Evolutionary conservation across 176 grass and related monocot genomes (phyloP).

Genomic region (Echinochloa phyllopogon): DNA sequence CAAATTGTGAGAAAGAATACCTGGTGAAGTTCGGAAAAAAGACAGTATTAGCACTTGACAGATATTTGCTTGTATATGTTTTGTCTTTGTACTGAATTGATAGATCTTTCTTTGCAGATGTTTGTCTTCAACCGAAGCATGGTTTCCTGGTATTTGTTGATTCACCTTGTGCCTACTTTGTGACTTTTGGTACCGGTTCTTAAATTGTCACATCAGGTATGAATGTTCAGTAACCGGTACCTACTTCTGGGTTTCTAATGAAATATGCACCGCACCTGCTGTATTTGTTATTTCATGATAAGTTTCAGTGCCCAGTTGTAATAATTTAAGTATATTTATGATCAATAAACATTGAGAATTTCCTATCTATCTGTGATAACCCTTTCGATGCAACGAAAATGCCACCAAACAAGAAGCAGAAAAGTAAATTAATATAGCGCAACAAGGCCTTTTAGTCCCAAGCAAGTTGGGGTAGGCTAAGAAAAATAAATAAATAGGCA

Average conservation of each 20-base stretch:
- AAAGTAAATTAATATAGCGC: conserved; percentile 2
- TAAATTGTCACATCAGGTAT: conserved; percentile 19
- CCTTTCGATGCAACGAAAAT: conserved; percentile 20
- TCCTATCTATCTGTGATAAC: conserved; percentile 6
- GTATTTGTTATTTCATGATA: neutral
- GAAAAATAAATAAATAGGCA: conserved; percentile 15
- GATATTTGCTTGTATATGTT: neutral
- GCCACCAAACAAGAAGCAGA: conserved; percentile 30
- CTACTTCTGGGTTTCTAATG: conserved; percentile 17
- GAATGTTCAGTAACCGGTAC: neutral
- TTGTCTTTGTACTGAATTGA: conserved; percentile 8
- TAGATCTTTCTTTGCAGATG: conserved; percentile 1
- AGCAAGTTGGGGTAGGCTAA: neutral
- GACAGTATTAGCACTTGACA: neutral
- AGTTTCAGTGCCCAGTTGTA: neutral
- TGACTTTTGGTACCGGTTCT: neutral
- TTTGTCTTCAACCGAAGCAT: neutral
- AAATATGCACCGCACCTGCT: neutral
- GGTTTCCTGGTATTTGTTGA: neutral
- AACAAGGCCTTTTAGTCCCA: neutral
- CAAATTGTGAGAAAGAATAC: neutral
- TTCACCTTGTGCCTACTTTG: neutral
- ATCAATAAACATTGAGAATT: conserved; percentile 9
- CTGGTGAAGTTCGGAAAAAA: neutral
- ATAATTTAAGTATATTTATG: conserved; percentile 22